Evolutionary conservation across 2,329 filamentous ascomycete species (phyloP).

Genomic region (Arthrobotrys sinensis): DNA sequence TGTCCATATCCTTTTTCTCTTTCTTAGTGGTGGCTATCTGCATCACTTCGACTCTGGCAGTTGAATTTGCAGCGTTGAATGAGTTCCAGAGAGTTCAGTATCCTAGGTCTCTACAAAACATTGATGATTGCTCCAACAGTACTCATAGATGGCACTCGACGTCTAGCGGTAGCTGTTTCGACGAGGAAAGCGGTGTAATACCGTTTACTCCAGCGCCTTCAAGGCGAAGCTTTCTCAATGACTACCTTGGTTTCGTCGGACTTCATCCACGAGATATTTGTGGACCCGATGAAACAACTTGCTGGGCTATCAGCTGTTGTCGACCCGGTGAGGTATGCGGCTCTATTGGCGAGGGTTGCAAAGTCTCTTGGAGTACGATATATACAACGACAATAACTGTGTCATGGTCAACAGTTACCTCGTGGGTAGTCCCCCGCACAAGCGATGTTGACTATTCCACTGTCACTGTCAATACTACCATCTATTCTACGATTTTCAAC

Average conservation of each 20-base stretch:
- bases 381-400: slow-evolving; percentile 54
- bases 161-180: slow-evolving; percentile 39
- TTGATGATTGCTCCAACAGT: slow-evolving; percentile 44
- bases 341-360: slow-evolving; percentile 40
- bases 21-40: background rate
- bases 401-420: slow-evolving; percentile 44
- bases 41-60: background rate
- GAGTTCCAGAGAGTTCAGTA: background rate
- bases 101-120: background rate
- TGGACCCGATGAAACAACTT: slow-evolving; percentile 31
- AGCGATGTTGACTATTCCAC: slow-evolving; percentile 36
- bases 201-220: background rate
- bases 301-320: slow-evolving; percentile 56
- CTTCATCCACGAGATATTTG: slow-evolving; percentile 45
- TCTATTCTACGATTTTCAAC: slow-evolving; percentile 39
- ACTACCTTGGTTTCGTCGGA: slow-evolving; percentile 23
- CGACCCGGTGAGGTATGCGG: slow-evolving; percentile 48
- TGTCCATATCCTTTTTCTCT: slow-evolving; percentile 1
- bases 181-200: slow-evolving; percentile 30
- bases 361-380: slow-evolving; percentile 58
- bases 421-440: slow-evolving; percentile 35
- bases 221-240: slow-evolving; percentile 8
- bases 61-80: background rate
- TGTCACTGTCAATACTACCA: slow-evolving; percentile 38
- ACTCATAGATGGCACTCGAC: slow-evolving; percentile 54